Evolutionary conservation across 345 rosid species (phyloP).

Genomic region (Populus ilicifolia): DNA sequence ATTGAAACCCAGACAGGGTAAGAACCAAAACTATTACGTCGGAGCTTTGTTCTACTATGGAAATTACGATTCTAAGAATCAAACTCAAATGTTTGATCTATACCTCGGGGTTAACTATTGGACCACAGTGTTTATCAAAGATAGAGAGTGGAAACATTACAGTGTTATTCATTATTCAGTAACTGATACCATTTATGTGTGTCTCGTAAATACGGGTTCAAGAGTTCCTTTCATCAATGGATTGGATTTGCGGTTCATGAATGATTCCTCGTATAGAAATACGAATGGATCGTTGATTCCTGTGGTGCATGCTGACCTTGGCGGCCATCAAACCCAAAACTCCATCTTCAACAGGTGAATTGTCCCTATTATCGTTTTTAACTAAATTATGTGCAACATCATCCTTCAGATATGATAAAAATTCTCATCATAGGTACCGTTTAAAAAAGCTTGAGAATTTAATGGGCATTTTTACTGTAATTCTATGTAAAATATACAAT

Average conservation of each 20-base stretch:
- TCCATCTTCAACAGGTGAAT: background rate
- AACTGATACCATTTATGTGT: slow-evolving; percentile 5
- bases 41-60: slow-evolving; percentile 37
- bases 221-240: background rate
- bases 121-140: background rate
- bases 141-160: rapidly evolving
- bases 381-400: too few species aligned
- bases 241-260: too few species aligned
- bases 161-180: background rate
- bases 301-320: background rate
- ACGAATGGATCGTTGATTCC: background rate
- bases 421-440: too few species aligned
- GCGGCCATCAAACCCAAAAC: background rate
- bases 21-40: slow-evolving; percentile 30
- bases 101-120: slow-evolving; percentile 18
- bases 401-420: too few species aligned
- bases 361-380: too few species aligned
- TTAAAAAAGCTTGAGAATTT: too few species aligned
- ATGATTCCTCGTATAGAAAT: background rate
- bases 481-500: too few species aligned
- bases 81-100: background rate
- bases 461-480: too few species aligned
- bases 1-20: slow-evolving; percentile 25
- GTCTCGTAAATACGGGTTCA: slow-evolving; percentile 8
- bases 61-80: slow-evolving; percentile 32